A percentile compares a stretch with the other conserved stretches of the same genome.
phyloP scores from a whole-genome alignment of 1,139 yeast genomes.

The Yamadazyma aaseri region DNA sequence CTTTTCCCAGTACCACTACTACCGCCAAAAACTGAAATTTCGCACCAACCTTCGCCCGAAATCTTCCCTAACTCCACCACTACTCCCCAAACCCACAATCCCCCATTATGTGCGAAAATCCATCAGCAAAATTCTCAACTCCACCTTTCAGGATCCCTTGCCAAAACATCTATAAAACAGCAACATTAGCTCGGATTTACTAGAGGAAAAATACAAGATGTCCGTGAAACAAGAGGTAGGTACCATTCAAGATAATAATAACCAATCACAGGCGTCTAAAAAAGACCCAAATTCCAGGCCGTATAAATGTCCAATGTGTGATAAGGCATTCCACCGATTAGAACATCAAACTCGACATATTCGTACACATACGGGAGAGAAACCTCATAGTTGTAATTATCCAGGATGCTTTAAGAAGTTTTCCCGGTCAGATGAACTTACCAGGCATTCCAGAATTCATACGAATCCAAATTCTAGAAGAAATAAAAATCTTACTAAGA shows the following conservation, averaged over 20 bases:
- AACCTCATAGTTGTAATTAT: slow-evolving; percentile 84
- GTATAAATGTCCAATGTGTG: slow-evolving; percentile 88
- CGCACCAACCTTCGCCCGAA: no score
- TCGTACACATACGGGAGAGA: slow-evolving; percentile 93
- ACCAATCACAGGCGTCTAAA: slow-evolving; percentile 2
- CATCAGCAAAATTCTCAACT: slow-evolving; percentile 2
- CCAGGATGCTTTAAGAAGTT: slow-evolving; percentile 88
- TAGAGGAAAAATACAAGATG: no score
- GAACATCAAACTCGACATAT: slow-evolving; percentile 96
- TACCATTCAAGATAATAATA: neutral
- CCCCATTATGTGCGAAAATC: slow-evolving; percentile 2
- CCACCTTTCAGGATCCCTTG: slow-evolving; percentile 2
- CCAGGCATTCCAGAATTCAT: slow-evolving; percentile 86
- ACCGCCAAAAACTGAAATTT: no score
- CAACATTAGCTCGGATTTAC: no score
- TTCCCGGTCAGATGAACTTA: slow-evolving; percentile 85
- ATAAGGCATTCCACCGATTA: slow-evolving; percentile 85
- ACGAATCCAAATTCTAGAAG: slow-evolving; percentile 72
- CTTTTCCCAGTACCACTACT: no score
- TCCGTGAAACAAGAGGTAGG: slow-evolving; percentile 4
- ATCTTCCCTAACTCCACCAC: no score
- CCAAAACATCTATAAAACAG: no score
- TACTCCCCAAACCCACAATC: neutral
- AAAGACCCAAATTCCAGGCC: slow-evolving; percentile 52
- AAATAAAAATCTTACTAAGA: slow-evolving; percentile 36